Evolutionary conservation across 108 stramenopile genomes (phyloP).

Genomic region (Schizochytrium sp.): DNA sequence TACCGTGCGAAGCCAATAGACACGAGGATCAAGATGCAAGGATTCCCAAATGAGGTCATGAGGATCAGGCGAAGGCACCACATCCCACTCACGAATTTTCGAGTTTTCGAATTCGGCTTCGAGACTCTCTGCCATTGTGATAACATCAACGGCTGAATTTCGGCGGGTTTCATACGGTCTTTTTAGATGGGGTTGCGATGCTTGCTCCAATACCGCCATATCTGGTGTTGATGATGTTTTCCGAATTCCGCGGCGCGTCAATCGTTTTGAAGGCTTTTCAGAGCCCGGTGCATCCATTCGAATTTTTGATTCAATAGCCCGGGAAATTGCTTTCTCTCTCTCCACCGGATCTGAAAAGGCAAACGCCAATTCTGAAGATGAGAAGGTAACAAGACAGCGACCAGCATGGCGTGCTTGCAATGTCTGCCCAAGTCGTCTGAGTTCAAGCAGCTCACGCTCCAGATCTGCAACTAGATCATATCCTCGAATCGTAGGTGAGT

Average conservation of each 20-base stretch:
- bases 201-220: background rate
- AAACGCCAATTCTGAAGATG: background rate
- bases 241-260: background rate
- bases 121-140: background rate
- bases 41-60: constrained; percentile 54
- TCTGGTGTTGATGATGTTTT: background rate
- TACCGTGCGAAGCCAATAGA: constrained; percentile 28
- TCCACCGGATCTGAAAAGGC: constrained; percentile 34
- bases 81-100: constrained; percentile 12
- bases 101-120: background rate
- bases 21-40: constrained; percentile 8
- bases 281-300: background rate
- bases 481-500: background rate
- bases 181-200: background rate
- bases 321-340: background rate
- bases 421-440: constrained; percentile 8
- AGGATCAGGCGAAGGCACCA: constrained; percentile 38
- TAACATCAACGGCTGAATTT: background rate
- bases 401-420: constrained; percentile 42
- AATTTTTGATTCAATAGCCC: constrained; percentile 22
- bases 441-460: constrained; percentile 14
- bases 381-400: constrained; percentile 9
- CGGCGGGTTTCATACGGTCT: background rate
- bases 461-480: constrained; percentile 2
- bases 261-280: background rate